Evolutionary conservation across 2,329 filamentous ascomycete species (phyloP), one percentile per base, ranked within the genome.

Genomic region (Nannizziopsis barbatae): DNA sequence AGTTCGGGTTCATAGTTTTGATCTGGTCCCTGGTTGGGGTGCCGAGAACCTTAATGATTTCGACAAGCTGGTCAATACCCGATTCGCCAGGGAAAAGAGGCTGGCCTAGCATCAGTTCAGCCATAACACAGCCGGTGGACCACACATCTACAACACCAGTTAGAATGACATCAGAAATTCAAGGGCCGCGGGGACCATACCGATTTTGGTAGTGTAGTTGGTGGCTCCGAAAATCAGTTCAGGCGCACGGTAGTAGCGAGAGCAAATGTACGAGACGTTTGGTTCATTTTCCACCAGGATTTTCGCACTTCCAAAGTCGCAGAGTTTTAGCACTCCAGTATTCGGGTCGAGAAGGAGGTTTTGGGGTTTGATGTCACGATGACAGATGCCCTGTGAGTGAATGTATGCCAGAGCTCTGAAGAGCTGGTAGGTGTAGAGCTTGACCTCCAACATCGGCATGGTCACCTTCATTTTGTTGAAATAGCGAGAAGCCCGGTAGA

Each of bases 391-490:
- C 72, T 95, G 90, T 8, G 92, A 96, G 72, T 98, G 92, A 60
- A 98, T 98, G 72, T 98, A 98, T 63, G 92, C 92, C 59, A 98
- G 77, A 32, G 92, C 94, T 60, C 92, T 84, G 80, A 98, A 98
- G 48, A 98, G 84, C 75, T 98, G 92, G 73, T 98, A 98, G 66
- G 90, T 98, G 76, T 96, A 98, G 54, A 98, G 83, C 76, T 98
- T 98, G 65, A 96, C 88, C 70, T 98, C 92, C 59, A 98, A 80
- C 60, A 90, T 95, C 12, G 92, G 92, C 92, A 98, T 98, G 46
- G 90, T 95, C 5, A 89, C 94, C 81, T 96, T 98, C 83, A 96
- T 84, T 75, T 98, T 98, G 77, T 93, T 96, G 78, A 98, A 98
- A 73, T 95, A 96, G 62, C 92, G 83, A 55, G 92, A 96, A 38